A percentile compares a stretch with the other conserved stretches of the same genome.
phyloP scores from a whole-genome alignment of 192 early-diverging fungal species.

The Paraglomus brasilianum region DNA sequence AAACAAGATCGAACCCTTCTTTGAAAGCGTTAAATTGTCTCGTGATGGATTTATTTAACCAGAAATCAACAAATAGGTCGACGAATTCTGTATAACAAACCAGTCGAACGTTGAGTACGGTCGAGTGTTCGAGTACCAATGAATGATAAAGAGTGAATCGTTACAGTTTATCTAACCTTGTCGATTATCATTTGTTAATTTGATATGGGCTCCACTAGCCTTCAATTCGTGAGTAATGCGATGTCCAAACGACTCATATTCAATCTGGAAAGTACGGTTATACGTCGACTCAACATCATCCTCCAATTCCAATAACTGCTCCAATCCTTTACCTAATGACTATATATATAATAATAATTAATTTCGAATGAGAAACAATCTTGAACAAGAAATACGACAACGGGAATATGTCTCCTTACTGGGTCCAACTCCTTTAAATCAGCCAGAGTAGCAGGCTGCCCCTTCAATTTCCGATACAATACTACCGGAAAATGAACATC shows the following conservation, averaged over 20 bases:
- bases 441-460: constrained; percentile 58
- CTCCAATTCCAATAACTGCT: constrained; percentile 67
- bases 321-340: constrained; percentile 73
- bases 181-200: constrained; percentile 71
- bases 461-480: constrained; percentile 86
- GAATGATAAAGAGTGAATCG: not conserved
- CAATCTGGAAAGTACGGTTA: constrained; percentile 80
- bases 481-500: constrained; percentile 87
- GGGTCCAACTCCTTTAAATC: constrained; percentile 81
- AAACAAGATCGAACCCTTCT: constrained; percentile 74
- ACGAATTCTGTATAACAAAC: constrained; percentile 64
- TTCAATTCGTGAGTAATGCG: constrained; percentile 63
- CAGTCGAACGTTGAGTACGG: constrained; percentile 6
- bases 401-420: constrained; percentile 35
- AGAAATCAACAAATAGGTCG: constrained; percentile 73
- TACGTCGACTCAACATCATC: constrained; percentile 71
- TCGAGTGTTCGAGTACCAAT: not conserved
- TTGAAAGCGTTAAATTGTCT: constrained; percentile 78
- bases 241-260: constrained; percentile 67
- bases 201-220: constrained; percentile 59
- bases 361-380: not conserved
- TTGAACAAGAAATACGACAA: not conserved
- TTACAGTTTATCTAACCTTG: constrained; percentile 36
- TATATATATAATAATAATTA: constrained; percentile 2
- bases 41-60: constrained; percentile 68